Evolutionary conservation across 2,329 filamentous ascomycete species (phyloP), one percentile per base, ranked within the genome.

Genomic region (Ophiostoma tasmaniense): DNA sequence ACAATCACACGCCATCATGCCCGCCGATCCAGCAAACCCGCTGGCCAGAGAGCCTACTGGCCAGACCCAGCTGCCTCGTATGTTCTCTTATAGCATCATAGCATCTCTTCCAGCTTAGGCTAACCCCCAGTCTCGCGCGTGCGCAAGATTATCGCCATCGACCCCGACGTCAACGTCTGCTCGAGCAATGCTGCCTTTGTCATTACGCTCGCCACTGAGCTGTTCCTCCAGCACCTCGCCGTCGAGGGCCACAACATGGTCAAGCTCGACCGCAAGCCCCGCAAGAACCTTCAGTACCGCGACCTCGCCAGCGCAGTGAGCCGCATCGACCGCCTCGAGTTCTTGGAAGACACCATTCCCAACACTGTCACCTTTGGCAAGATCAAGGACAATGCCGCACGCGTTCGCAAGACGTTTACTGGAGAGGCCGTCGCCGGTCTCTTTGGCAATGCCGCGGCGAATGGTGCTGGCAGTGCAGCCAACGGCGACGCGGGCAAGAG

Each of bases 181-280:
- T 96, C 93, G 64, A 96, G 93, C 78, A 96, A 96, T 76, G 94
- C 94, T 68, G 91, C 93, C 25, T 98, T 98, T 78, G 89, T 94
- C 69, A 96, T 98, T 75, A 93, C 94, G 1, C 85, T 97, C 71
- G 95, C 95, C 28, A 93, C 95, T 3, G 95, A 99, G 80, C 89
- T 97, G 85, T 98, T 99, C 81, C 89, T 99, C 73, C 92, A 97
- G 78, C 90, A 98, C 78, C 86, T 99, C 33, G 89, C 93, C 25
- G 86, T 90, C 72, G 91, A 96, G 77, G 89, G 90, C 33, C 89
- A 96, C 77, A 93, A 91, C 75, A 91, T 96, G 75, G 90, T 93
- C 74, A 96, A 95, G 76, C 86, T 93, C 0, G 95, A 98, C 79
- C 87, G 90, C 74, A 98, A 98, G 78, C 94, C 94, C 6, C 86